phyloP scores from a whole-genome alignment of 23 red algal genomes.

The Cyanidioschyzon merolae region DNA sequence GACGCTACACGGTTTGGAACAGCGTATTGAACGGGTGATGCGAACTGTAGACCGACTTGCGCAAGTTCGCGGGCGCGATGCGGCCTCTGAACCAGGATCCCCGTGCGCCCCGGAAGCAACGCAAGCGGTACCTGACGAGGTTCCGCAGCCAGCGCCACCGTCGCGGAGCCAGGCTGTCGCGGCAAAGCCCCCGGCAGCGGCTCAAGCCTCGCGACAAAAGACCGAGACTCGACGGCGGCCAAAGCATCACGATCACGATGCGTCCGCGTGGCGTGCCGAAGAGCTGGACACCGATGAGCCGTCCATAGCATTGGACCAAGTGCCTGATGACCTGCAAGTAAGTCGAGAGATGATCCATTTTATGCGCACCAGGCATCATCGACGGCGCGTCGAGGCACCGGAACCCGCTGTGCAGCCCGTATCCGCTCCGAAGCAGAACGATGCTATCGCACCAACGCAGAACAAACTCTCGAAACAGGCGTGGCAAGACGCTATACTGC shows the following conservation, averaged over 20 bases:
- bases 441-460: background rate
- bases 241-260: too few relatives aligned
- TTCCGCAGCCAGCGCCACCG: too few relatives aligned
- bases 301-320: too few relatives aligned
- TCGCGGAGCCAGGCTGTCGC: too few relatives aligned
- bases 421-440: background rate
- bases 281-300: too few relatives aligned
- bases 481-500: constrained; percentile 7
- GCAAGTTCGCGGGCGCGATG: background rate
- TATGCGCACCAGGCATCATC: constrained; percentile 5
- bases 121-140: too few relatives aligned
- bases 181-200: too few relatives aligned
- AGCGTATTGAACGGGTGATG: background rate
- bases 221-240: too few relatives aligned
- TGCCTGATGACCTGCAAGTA: background rate
- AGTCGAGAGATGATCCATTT: constrained; percentile 1
- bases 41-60: background rate
- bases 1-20: background rate
- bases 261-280: too few relatives aligned
- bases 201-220: too few relatives aligned
- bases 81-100: too few relatives aligned
- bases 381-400: constrained; percentile 1
- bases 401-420: background rate
- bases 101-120: too few relatives aligned
- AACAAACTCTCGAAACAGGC: background rate